phyloP scores from a whole-genome alignment of 179 eudicot species.

The Spergularia azorica region DNA sequence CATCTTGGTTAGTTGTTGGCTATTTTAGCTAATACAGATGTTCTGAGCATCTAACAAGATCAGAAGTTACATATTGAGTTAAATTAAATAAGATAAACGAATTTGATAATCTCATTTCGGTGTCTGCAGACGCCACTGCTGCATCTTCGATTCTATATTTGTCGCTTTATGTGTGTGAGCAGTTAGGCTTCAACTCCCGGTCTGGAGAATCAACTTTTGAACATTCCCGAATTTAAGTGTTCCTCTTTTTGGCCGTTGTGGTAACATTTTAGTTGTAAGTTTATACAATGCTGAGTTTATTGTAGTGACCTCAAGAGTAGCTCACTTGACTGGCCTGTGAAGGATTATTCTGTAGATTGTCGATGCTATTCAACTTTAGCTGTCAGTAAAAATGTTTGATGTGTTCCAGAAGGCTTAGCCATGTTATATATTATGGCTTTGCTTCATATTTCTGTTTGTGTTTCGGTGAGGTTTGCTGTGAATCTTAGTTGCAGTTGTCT shows the following conservation, averaged over 20 bases:
- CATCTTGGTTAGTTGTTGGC: conserved; percentile 6
- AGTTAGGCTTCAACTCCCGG: background rate
- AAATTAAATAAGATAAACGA: no score
- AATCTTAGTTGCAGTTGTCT: no score
- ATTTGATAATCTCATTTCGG: background rate
- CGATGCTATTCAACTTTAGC: no score
- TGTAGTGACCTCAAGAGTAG: background rate
- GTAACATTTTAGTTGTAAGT: background rate
- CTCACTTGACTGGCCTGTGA: no score
- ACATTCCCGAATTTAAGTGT: background rate
- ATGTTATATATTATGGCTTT: background rate
- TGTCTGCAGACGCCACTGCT: background rate
- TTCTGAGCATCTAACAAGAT: no score
- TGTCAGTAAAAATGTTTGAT: background rate
- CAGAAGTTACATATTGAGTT: no score
- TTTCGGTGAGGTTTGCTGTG: background rate
- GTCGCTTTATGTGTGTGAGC: no score
- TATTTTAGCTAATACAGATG: background rate
- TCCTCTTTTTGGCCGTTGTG: background rate
- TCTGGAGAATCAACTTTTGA: background rate
- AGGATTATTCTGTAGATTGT: no score
- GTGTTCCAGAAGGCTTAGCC: background rate
- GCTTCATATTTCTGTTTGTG: background rate
- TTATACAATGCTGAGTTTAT: background rate
- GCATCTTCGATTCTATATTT: background rate